Evolutionary conservation across 805 yeast species (phyloP).

Genomic region (Lachancea thermotolerans): DNA sequence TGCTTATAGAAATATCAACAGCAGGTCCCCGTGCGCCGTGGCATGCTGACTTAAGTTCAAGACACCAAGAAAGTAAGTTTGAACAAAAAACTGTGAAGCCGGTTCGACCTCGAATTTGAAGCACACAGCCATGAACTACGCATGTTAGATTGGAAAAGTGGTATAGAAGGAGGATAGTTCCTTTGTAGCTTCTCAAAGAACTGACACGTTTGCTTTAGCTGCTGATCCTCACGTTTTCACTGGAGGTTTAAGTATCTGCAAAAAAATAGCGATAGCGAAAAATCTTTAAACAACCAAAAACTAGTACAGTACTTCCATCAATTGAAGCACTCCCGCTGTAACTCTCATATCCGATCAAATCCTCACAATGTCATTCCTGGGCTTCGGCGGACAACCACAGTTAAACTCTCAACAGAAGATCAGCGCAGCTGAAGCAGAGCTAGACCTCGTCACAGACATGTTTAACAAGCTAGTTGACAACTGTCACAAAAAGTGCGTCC

Average conservation of each 20-base stretch:
- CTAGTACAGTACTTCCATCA: background rate
- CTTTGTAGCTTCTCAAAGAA: no score
- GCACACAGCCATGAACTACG: no score
- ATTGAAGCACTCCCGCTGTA: no score
- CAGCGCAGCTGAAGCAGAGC: conserved; percentile 91
- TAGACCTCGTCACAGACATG: conserved; percentile 97
- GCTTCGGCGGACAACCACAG: conserved; percentile 67
- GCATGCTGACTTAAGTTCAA: no score
- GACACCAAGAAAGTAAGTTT: no score
- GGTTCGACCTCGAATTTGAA: no score
- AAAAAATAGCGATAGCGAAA: background rate
- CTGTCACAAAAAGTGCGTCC: conserved; percentile 84
- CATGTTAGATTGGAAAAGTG: no score
- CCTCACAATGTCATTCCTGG: conserved; percentile 31
- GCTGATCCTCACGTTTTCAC: background rate
- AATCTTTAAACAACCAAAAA: background rate
- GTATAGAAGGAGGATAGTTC: no score
- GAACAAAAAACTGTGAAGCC: no score
- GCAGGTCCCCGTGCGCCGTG: no score
- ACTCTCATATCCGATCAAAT: no score
- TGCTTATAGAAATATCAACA: no score
- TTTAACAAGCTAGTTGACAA: conserved; percentile 86
- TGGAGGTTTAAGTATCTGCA: background rate
- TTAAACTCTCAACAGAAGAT: conserved; percentile 68
- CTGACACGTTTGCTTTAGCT: background rate